These are phyloP conservation scores for Eucalyptus cloeziana DNA, from an alignment of 345 rosid species.

Conservation along the genomic window DNA sequence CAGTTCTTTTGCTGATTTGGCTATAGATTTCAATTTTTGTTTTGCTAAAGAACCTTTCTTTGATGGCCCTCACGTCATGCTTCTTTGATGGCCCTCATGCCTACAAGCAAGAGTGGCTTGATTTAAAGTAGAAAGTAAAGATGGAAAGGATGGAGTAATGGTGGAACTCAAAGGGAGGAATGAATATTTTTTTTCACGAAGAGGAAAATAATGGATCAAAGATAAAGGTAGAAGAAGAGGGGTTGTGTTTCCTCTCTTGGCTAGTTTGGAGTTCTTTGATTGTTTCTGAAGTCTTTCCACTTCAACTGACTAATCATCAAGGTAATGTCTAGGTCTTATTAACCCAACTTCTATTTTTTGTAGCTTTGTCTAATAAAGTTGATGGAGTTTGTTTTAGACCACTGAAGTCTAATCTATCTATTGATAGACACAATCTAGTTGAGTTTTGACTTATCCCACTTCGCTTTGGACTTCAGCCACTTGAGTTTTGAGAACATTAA, in stretches of 20 bases:
- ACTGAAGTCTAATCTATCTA: neutral
- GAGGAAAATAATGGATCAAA: neutral
- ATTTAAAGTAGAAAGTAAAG: too few relatives aligned
- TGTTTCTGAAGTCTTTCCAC: fast-evolving
- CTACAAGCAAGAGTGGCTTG: fast-evolving
- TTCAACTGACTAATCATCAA: fast-evolving
- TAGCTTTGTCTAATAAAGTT: neutral
- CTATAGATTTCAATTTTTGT: too few relatives aligned
- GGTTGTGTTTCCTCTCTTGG: too few relatives aligned
- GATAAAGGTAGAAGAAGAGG: neutral
- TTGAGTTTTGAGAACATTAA: neutral
- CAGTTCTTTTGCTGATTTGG: fast-evolving
- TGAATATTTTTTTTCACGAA: too few relatives aligned
- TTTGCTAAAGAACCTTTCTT: too few relatives aligned
- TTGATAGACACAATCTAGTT: neutral
- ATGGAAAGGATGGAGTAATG: too few relatives aligned
- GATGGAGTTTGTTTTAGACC: neutral
- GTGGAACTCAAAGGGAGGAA: too few relatives aligned
- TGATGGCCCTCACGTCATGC: too few relatives aligned
- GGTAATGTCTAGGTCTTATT: neutral
- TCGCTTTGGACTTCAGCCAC: neutral
- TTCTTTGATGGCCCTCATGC: too few relatives aligned
- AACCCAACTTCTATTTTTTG: neutral
- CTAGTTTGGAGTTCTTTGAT: neutral
- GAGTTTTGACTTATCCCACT: neutral